Percentiles rank a stretch among this genome's conserved stretches.
These are phyloP conservation scores for Solanum stenotomum DNA, from an alignment of 257 asterid species.

Conservation along the genomic window DNA sequence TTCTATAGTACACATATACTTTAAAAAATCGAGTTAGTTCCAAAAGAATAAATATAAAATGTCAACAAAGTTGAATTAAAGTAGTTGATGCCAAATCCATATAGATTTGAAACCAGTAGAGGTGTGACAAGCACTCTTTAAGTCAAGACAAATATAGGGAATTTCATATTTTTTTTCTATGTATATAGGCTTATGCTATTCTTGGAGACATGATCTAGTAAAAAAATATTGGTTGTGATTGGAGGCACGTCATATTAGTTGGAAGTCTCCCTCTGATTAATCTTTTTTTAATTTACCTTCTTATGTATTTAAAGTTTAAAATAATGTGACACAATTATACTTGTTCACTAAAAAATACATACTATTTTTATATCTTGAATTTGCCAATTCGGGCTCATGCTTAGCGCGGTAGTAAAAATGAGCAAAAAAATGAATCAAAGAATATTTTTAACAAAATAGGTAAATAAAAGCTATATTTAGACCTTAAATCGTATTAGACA, in stretches of 20 bases:
- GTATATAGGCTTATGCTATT: not conserved
- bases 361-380: too few relatives aligned
- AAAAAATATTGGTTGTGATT: not conserved
- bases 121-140: not conserved
- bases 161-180: not conserved
- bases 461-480: too few relatives aligned
- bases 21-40: not conserved
- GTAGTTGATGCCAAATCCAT: not conserved
- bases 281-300: not conserved
- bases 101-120: not conserved
- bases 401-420: too few relatives aligned
- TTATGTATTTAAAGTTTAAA: not conserved
- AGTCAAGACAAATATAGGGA: not conserved
- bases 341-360: too few relatives aligned
- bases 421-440: too few relatives aligned
- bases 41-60: not conserved
- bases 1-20: not conserved
- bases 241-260: conserved; percentile 1
- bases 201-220: not conserved
- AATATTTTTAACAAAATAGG: too few relatives aligned
- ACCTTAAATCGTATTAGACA: too few relatives aligned
- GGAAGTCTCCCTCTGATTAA: not conserved
- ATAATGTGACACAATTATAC: too few relatives aligned
- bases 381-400: too few relatives aligned
- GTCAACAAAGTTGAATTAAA: not conserved